Conservation (phyloP, 768 basidiomycete species). For the Leccinum truebloodii region DNA sequence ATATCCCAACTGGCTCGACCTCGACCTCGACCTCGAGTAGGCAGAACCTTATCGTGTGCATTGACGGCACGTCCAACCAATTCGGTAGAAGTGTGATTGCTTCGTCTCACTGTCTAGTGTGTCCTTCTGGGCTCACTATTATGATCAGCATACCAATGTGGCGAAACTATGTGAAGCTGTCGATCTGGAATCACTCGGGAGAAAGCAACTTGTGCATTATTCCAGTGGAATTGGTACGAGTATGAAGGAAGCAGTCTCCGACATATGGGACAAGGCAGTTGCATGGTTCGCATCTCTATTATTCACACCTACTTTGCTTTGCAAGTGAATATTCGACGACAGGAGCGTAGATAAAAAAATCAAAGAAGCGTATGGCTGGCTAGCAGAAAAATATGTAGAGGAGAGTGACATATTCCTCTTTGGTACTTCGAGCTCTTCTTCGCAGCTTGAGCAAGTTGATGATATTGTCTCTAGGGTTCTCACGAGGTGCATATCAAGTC, state of each 20-base stretch:
- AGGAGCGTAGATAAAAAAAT: neutral
- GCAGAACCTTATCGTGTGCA: neutral
- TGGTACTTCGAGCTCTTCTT: neutral
- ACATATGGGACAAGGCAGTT: slow-evolving; percentile 13
- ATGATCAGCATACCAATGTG: neutral
- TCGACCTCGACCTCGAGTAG: neutral
- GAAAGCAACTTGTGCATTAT: slow-evolving; percentile 32
- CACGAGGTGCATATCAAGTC: neutral
- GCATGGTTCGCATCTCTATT: neutral
- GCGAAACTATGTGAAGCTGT: slow-evolving; percentile 5
- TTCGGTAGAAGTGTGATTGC: neutral
- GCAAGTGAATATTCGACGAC: neutral
- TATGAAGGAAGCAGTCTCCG: slow-evolving; percentile 3
- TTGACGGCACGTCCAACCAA: neutral
- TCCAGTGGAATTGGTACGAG: slow-evolving; percentile 38
- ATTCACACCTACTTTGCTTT: neutral
- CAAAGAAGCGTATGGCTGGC: neutral
- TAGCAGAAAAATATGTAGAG: neutral
- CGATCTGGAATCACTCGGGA: slow-evolving; percentile 5
- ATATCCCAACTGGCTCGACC: neutral
- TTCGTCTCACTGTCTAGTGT: neutral
- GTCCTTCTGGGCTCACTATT: neutral
- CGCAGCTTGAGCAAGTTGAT: neutral
- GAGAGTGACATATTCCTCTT: neutral
- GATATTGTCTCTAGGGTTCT: neutral